phyloP scores from a whole-genome alignment of 225 moss, liverwort and hornwort species.

The Pseudoscleropodium purum region DNA sequence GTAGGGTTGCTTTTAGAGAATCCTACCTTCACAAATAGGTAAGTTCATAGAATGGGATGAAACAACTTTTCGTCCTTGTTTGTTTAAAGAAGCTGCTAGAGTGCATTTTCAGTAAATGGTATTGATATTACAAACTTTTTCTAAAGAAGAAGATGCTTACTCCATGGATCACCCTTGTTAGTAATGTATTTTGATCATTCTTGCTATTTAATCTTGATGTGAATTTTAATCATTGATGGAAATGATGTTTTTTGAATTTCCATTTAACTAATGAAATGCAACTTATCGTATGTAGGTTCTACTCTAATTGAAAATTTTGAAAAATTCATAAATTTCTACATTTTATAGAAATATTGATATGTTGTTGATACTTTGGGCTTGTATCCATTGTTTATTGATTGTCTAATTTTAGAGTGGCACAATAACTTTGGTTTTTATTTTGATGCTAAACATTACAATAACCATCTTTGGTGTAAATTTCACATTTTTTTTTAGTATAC shows the following conservation, averaged over 20 bases:
- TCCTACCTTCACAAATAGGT: too few relatives aligned
- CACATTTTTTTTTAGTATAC: not conserved
- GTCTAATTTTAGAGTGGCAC: not conserved
- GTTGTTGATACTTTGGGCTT: too few relatives aligned
- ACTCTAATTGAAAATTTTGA: not conserved
- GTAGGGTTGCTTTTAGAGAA: too few relatives aligned
- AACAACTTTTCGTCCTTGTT: too few relatives aligned
- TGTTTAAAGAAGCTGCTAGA: too few relatives aligned
- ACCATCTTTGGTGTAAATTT: not conserved
- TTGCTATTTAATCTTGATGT: not conserved
- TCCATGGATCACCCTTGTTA: too few relatives aligned
- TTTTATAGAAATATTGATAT: not conserved
- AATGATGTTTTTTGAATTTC: not conserved
- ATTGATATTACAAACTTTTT: not conserved
- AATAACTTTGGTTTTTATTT: not conserved
- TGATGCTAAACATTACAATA: not conserved
- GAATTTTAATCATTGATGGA: not conserved
- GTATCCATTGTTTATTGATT: rapidly evolving
- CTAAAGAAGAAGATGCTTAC: too few relatives aligned
- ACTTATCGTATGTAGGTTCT: not conserved
- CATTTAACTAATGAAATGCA: not conserved
- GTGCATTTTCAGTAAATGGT: too few relatives aligned
- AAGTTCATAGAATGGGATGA: too few relatives aligned
- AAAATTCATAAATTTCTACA: not conserved
- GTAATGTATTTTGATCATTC: too few relatives aligned